Evolutionary conservation across 768 basidiomycete species (phyloP).

Genomic region (Boletus rubescentipes): DNA sequence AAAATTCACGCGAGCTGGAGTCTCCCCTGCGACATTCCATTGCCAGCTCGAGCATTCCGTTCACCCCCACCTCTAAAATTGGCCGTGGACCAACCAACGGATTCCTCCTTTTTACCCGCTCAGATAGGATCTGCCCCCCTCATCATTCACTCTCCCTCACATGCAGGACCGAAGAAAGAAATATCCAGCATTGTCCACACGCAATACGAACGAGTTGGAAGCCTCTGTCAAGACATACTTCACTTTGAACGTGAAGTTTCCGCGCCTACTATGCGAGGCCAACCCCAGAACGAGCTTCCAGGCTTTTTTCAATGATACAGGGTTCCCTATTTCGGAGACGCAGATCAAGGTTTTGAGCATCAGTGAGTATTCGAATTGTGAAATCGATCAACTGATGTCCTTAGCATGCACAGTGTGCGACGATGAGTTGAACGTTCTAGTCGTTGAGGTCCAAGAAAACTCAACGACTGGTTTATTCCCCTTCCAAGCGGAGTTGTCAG

Average conservation of each 20-base stretch:
- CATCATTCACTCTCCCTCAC: background rate
- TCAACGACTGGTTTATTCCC: conserved; percentile 46
- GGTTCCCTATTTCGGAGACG: conserved; percentile 55
- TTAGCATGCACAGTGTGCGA: conserved; percentile 46
- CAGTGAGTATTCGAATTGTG: conserved; percentile 35
- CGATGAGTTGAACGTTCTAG: conserved; percentile 35
- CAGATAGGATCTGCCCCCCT: background rate
- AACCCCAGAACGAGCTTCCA: conserved; percentile 51
- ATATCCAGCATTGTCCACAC: conserved; percentile 44
- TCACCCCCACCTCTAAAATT: conserved; percentile 15
- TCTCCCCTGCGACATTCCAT: background rate
- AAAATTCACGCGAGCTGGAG: background rate
- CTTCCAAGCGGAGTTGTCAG: conserved; percentile 45
- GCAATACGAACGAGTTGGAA: conserved; percentile 50
- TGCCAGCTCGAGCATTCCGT: background rate
- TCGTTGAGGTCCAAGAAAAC: conserved; percentile 50
- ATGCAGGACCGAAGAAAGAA: conserved; percentile 58
- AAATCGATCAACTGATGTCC: background rate
- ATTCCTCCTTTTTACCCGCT: background rate
- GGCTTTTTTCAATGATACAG: conserved; percentile 63
- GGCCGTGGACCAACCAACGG: background rate
- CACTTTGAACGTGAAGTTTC: conserved; percentile 53
- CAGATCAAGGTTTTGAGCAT: conserved; percentile 42
- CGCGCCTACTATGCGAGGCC: conserved; percentile 57
- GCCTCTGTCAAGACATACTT: conserved; percentile 49